Evolutionary conservation across 2,329 filamentous ascomycete species (phyloP).

Genomic region (Capronia epimyces): DNA sequence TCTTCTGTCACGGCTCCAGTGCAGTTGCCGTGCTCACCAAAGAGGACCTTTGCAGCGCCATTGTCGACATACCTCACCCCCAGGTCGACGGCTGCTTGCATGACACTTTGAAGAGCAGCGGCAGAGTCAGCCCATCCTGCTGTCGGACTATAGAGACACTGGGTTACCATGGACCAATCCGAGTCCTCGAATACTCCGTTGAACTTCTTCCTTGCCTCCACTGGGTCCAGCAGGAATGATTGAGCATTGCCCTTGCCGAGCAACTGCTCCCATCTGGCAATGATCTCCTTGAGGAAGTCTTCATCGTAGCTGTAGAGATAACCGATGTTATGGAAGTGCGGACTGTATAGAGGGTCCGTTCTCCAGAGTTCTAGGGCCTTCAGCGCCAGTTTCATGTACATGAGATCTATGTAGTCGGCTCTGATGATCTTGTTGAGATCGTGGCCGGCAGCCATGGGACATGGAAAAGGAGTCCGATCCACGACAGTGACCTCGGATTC

Average conservation of each 20-base stretch:
- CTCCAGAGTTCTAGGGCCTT: constrained; percentile 34
- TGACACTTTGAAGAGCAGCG: constrained; percentile 52
- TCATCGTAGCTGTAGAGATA: constrained; percentile 46
- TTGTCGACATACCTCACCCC: constrained; percentile 57
- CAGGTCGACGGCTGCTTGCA: constrained; percentile 47
- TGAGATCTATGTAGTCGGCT: constrained; percentile 29
- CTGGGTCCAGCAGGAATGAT: constrained; percentile 44
- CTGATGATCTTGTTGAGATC: constrained; percentile 30
- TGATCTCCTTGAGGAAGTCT: constrained; percentile 46
- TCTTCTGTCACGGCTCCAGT: constrained; percentile 30
- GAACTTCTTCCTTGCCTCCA: constrained; percentile 52
- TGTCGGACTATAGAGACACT: constrained; percentile 56
- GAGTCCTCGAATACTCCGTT: constrained; percentile 56
- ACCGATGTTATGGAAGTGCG: constrained; percentile 49
- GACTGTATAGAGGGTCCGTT: constrained; percentile 36
- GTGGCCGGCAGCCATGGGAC: constrained; percentile 32
- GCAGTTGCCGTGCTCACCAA: constrained; percentile 44
- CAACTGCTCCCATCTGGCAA: constrained; percentile 48
- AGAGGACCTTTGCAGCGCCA: constrained; percentile 46
- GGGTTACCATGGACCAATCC: constrained; percentile 54
- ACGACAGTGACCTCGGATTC: constrained; percentile 44
- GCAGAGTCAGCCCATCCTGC: constrained; percentile 62
- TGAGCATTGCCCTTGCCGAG: constrained; percentile 42
- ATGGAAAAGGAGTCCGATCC: constrained; percentile 35
- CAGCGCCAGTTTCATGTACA: constrained; percentile 32